Conservation (phyloP, 495 filamentous ascomycete genomes). For the Xylaria palmicola region DNA sequence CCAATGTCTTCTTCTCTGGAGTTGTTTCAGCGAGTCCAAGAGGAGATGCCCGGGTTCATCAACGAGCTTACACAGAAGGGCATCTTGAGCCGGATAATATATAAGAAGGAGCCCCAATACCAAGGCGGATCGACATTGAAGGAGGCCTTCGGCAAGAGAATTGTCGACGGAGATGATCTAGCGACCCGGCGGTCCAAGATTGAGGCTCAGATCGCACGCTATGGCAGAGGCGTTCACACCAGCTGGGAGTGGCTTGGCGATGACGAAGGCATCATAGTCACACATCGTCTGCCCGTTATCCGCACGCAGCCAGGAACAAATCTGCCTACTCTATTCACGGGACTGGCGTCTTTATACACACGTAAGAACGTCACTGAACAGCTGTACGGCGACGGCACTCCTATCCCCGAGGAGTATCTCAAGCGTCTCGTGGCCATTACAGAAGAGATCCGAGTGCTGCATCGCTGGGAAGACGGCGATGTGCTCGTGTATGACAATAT, state of each 20-base stretch:
- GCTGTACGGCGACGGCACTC: conserved; percentile 51
- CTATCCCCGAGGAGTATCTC: conserved; percentile 51
- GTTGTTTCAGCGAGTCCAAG: conserved; percentile 47
- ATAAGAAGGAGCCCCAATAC: conserved; percentile 46
- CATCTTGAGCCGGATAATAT: conserved; percentile 44
- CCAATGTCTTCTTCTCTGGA: conserved; percentile 53
- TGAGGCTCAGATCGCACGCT: conserved; percentile 51
- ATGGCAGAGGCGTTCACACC: conserved; percentile 35
- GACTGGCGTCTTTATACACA: conserved; percentile 46
- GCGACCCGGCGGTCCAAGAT: conserved; percentile 45
- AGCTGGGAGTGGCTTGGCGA: conserved; percentile 47
- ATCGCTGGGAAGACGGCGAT: conserved; percentile 40
- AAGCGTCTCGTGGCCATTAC: conserved; percentile 46
- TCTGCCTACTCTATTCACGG: conserved; percentile 53
- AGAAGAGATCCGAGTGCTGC: conserved; percentile 48
- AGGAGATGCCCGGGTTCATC: conserved; percentile 51
- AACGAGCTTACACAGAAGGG: conserved; percentile 46
- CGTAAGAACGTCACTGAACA: conserved; percentile 24
- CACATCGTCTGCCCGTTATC: conserved; percentile 36
- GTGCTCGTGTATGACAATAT: conserved; percentile 50
- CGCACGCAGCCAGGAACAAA: conserved; percentile 49
- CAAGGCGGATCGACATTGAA: conserved; percentile 49
- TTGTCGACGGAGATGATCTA: conserved; percentile 45
- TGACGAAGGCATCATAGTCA: conserved; percentile 44
- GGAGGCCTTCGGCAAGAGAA: conserved; percentile 53